Conservation (phyloP, 768 basidiomycete species). For the Trametes cinnabarina region DNA sequence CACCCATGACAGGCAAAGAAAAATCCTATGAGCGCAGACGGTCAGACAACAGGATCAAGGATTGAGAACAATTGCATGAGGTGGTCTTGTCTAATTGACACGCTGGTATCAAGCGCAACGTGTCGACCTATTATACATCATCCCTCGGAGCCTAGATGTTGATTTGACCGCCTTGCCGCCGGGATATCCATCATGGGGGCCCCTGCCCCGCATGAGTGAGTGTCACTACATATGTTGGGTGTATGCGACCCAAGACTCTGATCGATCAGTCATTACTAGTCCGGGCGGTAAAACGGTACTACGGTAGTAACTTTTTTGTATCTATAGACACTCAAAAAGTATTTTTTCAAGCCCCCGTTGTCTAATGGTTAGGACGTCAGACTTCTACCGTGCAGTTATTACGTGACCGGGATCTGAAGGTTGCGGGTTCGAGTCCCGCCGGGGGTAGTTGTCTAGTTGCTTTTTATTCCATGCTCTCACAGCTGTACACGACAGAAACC, state of each 20-base stretch:
- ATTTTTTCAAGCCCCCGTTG: conserved; percentile 9
- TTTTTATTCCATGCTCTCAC: not conserved
- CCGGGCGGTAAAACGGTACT: too few relatives aligned
- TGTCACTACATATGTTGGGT: too few relatives aligned
- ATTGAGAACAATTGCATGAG: not conserved
- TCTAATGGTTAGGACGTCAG: conserved; percentile 18
- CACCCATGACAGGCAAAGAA: conserved; percentile 3
- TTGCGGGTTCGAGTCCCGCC: conserved; percentile 20
- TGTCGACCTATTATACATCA: conserved; percentile 1
- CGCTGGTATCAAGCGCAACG: not conserved
- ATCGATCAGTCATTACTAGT: too few relatives aligned
- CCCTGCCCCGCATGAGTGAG: not conserved
- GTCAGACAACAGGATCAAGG: not conserved
- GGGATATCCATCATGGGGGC: conserved; percentile 4
- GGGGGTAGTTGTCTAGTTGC: conserved; percentile 1
- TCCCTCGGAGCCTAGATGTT: not conserved
- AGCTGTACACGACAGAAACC: too few relatives aligned
- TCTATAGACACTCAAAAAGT: too few relatives aligned
- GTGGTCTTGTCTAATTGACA: not conserved
- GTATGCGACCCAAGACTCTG: too few relatives aligned
- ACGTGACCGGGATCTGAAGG: conserved; percentile 1
- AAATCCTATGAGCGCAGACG: too few relatives aligned
- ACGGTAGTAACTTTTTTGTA: too few relatives aligned
- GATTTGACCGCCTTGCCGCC: not conserved
- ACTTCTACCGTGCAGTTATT: not conserved